phyloP scores from a whole-genome alignment of 129 eudicot species.

The Tagetes erecta region DNA sequence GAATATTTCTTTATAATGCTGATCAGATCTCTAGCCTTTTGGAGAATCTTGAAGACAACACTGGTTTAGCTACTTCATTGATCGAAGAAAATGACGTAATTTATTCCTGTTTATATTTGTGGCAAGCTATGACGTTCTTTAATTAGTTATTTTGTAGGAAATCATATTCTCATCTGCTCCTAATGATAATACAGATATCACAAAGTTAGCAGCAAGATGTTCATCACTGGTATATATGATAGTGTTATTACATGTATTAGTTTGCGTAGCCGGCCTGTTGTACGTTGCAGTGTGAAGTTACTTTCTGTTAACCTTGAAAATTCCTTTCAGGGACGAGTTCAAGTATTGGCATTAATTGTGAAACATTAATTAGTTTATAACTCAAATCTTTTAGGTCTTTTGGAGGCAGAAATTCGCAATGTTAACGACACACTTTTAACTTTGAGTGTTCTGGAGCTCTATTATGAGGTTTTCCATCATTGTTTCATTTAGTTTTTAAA shows the following conservation, averaged over 20 bases:
- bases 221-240: slow-evolving; percentile 68
- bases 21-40: slow-evolving; percentile 71
- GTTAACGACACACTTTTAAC: slow-evolving; percentile 66
- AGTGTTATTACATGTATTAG: slow-evolving; percentile 7
- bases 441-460: slow-evolving; percentile 77
- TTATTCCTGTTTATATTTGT: neutral
- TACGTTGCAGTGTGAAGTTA: neutral
- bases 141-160: slow-evolving; percentile 40
- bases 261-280: neutral
- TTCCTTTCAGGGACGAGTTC: slow-evolving; percentile 70
- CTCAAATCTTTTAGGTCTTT: slow-evolving; percentile 63
- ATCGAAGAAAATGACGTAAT: slow-evolving; percentile 45
- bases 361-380: slow-evolving; percentile 66
- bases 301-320: neutral
- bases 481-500: too few species aligned
- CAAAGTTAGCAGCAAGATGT: slow-evolving; percentile 61
- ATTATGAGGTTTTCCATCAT: slow-evolving; percentile 59
- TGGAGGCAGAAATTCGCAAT: slow-evolving; percentile 71
- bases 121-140: slow-evolving; percentile 16
- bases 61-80: slow-evolving; percentile 49
- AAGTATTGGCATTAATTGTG: slow-evolving; percentile 80
- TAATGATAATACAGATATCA: slow-evolving; percentile 64
- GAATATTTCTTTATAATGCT: slow-evolving; percentile 9
- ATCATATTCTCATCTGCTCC: slow-evolving; percentile 59
- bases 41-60: slow-evolving; percentile 55